Evolutionary conservation across 208 protist species (phyloP).

Genomic region (Trypanosoma scelopori): DNA sequence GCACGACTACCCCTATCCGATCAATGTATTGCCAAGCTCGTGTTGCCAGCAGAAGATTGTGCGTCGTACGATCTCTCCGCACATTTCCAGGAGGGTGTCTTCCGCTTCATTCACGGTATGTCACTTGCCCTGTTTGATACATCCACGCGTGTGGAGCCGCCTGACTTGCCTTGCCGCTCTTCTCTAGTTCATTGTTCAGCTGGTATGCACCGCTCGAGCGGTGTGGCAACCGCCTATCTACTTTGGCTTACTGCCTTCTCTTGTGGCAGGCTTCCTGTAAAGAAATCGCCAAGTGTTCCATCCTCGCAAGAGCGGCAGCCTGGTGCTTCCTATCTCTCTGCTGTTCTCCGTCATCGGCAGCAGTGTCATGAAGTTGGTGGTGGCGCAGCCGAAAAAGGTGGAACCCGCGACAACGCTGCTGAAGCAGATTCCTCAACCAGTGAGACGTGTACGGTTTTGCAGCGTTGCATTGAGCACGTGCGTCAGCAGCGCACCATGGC

Average conservation of each 20-base stretch:
- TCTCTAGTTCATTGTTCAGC: slow-evolving; percentile 76
- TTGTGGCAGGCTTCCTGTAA: slow-evolving; percentile 15
- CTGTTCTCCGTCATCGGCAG: slow-evolving; percentile 18
- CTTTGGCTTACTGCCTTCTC: slow-evolving; percentile 60
- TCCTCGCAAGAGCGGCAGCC: slow-evolving; percentile 14
- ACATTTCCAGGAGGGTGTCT: slow-evolving; percentile 66
- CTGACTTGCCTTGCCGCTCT: slow-evolving; percentile 14
- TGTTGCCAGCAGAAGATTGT: slow-evolving; percentile 65
- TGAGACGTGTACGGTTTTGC: slow-evolving; percentile 28
- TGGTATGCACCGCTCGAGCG: slow-evolving; percentile 85
- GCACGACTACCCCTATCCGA: slow-evolving; percentile 46
- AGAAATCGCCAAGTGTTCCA: background rate
- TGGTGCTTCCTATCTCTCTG: slow-evolving; percentile 25
- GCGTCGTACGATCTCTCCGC: slow-evolving; percentile 70
- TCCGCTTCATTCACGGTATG: slow-evolving; percentile 62
- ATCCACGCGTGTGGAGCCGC: background rate
- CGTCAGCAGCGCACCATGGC: slow-evolving; percentile 52
- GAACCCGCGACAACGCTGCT: background rate
- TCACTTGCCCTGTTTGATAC: slow-evolving; percentile 30
- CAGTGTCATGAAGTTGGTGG: background rate
- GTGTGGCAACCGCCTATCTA: slow-evolving; percentile 60
- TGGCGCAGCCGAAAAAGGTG: background rate
- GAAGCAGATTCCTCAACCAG: slow-evolving; percentile 1
- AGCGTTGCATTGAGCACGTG: slow-evolving; percentile 41
- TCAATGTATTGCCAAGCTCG: slow-evolving; percentile 48